phyloP scores from a whole-genome alignment of 352 stramenopile species.

The Globisporangium orthogonon region DNA sequence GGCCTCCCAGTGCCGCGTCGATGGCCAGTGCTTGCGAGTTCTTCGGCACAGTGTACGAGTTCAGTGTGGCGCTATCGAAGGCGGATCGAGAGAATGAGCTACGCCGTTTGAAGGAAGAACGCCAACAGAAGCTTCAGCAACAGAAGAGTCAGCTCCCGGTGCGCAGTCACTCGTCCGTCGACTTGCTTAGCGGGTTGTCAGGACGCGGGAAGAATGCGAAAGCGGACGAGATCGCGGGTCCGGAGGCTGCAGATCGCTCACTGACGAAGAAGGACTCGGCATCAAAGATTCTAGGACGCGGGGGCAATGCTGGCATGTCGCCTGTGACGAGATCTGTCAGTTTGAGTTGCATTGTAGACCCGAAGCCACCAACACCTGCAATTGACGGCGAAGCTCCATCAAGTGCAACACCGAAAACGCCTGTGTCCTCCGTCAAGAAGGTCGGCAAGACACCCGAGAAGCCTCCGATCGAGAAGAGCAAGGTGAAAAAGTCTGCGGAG shows the following conservation, averaged over 20 bases:
- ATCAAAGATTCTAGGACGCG: slow-evolving; percentile 1
- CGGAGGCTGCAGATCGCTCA: slow-evolving; percentile 21
- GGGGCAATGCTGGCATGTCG: slow-evolving; percentile 9
- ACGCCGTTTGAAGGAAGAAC: slow-evolving; percentile 61
- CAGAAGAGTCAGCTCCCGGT: slow-evolving; percentile 30
- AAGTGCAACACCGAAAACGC: neutral
- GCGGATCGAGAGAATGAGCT: slow-evolving; percentile 72
- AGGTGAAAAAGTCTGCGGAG: slow-evolving; percentile 13
- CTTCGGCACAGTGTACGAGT: slow-evolving; percentile 71
- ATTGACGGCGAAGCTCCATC: slow-evolving; percentile 3
- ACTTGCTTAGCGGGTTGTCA: slow-evolving; percentile 16
- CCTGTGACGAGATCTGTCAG: slow-evolving; percentile 21
- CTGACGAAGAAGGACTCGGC: slow-evolving; percentile 13
- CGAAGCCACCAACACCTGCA: slow-evolving; percentile 9
- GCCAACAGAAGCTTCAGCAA: slow-evolving; percentile 46
- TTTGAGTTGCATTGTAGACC: slow-evolving; percentile 23
- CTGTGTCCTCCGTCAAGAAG: slow-evolving; percentile 1
- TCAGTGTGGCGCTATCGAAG: slow-evolving; percentile 71
- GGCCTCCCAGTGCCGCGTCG: slow-evolving; percentile 17
- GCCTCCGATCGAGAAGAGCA: slow-evolving; percentile 4
- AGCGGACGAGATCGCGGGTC: slow-evolving; percentile 11
- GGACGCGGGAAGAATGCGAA: slow-evolving; percentile 4
- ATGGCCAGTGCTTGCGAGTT: slow-evolving; percentile 50
- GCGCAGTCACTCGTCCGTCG: slow-evolving; percentile 23
- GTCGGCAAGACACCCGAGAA: slow-evolving; percentile 7